Percentiles rank a stretch among this genome's conserved stretches.
These are phyloP conservation scores for Daldinia bambusicola DNA, from an alignment of 495 filamentous ascomycete species.

Conservation along the genomic window DNA sequence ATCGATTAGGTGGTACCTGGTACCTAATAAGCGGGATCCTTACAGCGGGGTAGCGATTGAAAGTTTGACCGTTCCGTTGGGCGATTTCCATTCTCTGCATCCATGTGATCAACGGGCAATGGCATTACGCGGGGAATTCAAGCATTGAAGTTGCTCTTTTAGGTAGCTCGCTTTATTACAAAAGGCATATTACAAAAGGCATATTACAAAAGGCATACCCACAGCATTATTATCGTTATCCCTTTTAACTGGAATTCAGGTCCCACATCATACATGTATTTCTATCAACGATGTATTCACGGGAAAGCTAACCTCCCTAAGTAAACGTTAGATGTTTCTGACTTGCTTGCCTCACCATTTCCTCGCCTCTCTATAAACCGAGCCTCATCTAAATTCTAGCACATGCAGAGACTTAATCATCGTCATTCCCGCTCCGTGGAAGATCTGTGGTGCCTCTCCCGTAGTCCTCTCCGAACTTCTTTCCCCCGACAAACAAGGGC, in stretches of 20 bases:
- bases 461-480: conserved; percentile 61
- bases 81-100: neutral
- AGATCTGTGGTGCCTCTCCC: conserved; percentile 51
- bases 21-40: neutral
- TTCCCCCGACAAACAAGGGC: conserved; percentile 57
- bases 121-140: neutral
- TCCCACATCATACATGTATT: too few species aligned
- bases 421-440: conserved; percentile 54
- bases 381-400: neutral
- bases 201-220: too few species aligned
- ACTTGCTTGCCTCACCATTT: too few species aligned
- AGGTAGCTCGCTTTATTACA: conserved; percentile 3
- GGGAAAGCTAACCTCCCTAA: too few species aligned
- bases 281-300: too few species aligned
- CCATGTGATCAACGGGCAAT: conserved; percentile 25
- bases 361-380: neutral
- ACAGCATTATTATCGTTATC: too few species aligned
- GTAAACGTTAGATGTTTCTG: too few species aligned
- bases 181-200: too few species aligned
- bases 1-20: neutral
- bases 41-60: conserved; percentile 1
- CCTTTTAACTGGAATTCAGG: too few species aligned
- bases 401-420: conserved; percentile 8
- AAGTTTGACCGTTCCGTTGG: conserved; percentile 8
- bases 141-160: conserved; percentile 1